Evolutionary conservation across 345 rosid species (phyloP), one percentile per base, ranked within the genome.

Genomic region (Gossypium ekmanianum): DNA sequence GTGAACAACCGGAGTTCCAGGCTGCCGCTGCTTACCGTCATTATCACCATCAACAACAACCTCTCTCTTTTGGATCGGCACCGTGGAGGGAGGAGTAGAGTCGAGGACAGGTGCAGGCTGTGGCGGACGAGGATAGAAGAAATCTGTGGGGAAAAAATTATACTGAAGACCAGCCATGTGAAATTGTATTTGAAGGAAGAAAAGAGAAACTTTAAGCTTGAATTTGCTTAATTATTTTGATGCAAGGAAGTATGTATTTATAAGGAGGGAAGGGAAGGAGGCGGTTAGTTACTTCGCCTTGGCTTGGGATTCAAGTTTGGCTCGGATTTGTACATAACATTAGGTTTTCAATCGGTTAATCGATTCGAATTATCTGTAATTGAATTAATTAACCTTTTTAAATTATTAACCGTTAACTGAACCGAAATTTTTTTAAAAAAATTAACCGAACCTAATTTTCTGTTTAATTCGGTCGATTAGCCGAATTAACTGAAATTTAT

Each of bases 61-160:
- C n/a, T 39, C 41, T 50, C 7, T 26, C 14, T 48, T 68, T 58
- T 26, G 57, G 58, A 7, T 17, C 58, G 52, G 72, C 56, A 9
- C 10, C 2, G 13, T 26, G 44, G 41, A 34, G 41, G 58, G 22
- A 18, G 56, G 34, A 50, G 58, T 14, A 48, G 43, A 16, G 4
- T 7, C 58, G 24, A 16, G 44, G 6, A 22, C 14, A 22, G 57
- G 39, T 0, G 72, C 9, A 4, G 72, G 17, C 22, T 68, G 20
- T 9, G 58, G 22, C 10, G 43, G 72, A 68, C 72, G 58, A 68
- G 72, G 72, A 22, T 66, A 66, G 54, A 18, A 66, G 70, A 66
- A 83, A 74, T 87, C 90, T 0, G 87, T 87, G 0, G 90, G 90
- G 71, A 87, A 87, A 54, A 87, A 87, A 64, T 82, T 76, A 74